phyloP scores from a whole-genome alignment of 805 yeast species.

The Sungouiozyma ichnusensis region DNA sequence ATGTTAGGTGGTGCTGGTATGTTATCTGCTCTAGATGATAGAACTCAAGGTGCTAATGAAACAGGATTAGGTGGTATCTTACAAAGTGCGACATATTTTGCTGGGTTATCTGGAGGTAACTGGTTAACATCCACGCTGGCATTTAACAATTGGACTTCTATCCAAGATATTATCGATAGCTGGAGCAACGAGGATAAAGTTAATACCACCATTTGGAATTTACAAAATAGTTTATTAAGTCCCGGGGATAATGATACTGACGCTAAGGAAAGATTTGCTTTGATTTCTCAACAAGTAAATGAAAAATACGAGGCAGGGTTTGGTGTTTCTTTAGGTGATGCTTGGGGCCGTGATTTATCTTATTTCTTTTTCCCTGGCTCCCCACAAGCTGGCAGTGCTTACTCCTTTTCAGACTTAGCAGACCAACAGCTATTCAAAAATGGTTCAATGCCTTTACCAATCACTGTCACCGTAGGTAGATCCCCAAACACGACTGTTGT shows the following conservation, averaged over 20 bases:
- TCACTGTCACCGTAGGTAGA: conserved; percentile 55
- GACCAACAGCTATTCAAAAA: conserved; percentile 49
- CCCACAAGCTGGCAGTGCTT: conserved; percentile 52
- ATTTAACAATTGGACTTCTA: conserved; percentile 62
- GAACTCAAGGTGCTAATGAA: conserved; percentile 46
- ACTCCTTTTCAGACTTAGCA: conserved; percentile 47
- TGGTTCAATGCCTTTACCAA: conserved; percentile 64
- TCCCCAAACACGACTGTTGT: conserved; percentile 47
- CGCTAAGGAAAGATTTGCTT: conserved; percentile 42
- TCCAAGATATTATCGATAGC: conserved; percentile 43
- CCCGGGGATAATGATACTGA: conserved; percentile 51
- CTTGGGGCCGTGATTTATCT: conserved; percentile 70
- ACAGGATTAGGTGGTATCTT: conserved; percentile 65
- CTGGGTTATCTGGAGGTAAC: conserved; percentile 78
- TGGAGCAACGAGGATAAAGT: conserved; percentile 6
- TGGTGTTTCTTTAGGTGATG: conserved; percentile 54
- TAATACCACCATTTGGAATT: conserved; percentile 53
- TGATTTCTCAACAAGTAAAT: conserved; percentile 41
- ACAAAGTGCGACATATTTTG: conserved; percentile 57
- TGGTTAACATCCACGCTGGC: conserved; percentile 69
- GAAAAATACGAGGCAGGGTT: conserved; percentile 54
- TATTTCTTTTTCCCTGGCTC: conserved; percentile 58
- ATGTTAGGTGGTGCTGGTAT: conserved; percentile 82
- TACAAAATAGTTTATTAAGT: conserved; percentile 48
- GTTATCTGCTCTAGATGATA: conserved; percentile 68